Evolutionary conservation across 768 basidiomycete genomes (phyloP).

Genomic region (Polyporus arcularius): DNA sequence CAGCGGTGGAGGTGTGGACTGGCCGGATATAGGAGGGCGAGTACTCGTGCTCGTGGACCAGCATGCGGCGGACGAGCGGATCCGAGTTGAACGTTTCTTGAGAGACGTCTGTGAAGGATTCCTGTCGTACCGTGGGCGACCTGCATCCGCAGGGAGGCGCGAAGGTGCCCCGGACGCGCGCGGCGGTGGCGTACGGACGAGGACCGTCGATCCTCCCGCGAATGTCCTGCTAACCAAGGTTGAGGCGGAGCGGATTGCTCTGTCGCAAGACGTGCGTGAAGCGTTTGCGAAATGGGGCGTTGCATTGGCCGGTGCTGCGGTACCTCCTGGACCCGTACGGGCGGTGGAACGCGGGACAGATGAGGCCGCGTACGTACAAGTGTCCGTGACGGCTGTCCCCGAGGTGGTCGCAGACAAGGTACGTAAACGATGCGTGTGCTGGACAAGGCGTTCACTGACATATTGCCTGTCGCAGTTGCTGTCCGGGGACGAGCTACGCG

Average conservation of each 20-base stretch:
- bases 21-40: slow-evolving; percentile 18
- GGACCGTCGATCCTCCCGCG: slow-evolving; percentile 51
- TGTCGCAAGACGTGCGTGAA: slow-evolving; percentile 40
- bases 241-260: slow-evolving; percentile 56
- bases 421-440: slow-evolving; percentile 21
- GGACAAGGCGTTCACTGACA: slow-evolving; percentile 15
- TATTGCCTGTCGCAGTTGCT: slow-evolving; percentile 47
- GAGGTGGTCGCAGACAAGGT: slow-evolving; percentile 72
- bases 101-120: slow-evolving; percentile 73
- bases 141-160: neutral
- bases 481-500: slow-evolving; percentile 68
- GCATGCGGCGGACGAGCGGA: slow-evolving; percentile 96
- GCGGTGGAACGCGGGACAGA: slow-evolving; percentile 19
- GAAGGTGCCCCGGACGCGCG: slow-evolving; percentile 20
- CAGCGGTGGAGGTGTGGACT: slow-evolving; percentile 12
- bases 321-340: slow-evolving; percentile 17
- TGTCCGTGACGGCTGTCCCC: slow-evolving; percentile 64
- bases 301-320: slow-evolving; percentile 44
- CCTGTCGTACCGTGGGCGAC: slow-evolving; percentile 33
- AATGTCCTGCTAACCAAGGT: slow-evolving; percentile 66
- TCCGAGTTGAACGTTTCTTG: slow-evolving; percentile 86
- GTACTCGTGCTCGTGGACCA: slow-evolving; percentile 87
- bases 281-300: slow-evolving; percentile 75
- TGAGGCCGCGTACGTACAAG: slow-evolving; percentile 57
- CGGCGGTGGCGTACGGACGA: slow-evolving; percentile 33